Conservation (phyloP, 2,329 filamentous ascomycete species). For the Aspergillus viridinutans region DNA sequence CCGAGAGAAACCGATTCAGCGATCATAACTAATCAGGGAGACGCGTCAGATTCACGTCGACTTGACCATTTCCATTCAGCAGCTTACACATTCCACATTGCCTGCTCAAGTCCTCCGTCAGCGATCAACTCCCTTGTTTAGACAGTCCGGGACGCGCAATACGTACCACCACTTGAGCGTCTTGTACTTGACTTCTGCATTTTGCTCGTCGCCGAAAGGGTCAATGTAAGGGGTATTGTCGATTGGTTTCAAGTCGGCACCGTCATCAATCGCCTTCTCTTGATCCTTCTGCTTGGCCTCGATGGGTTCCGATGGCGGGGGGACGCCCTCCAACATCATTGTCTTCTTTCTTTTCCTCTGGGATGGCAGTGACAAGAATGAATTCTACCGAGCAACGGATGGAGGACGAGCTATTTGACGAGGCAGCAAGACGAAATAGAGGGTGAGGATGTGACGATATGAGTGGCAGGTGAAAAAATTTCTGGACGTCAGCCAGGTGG, state of each 20-base stretch:
- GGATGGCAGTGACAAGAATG: background rate
- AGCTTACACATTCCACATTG: slow-evolving; percentile 35
- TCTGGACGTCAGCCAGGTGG: background rate
- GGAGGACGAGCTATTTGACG: background rate
- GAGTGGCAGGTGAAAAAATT: background rate
- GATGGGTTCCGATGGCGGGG: slow-evolving; percentile 6
- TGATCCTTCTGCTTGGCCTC: slow-evolving; percentile 9
- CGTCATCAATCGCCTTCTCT: slow-evolving; percentile 4
- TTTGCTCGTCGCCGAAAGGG: slow-evolving; percentile 31
- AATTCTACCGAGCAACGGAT: background rate
- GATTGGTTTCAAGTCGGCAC: slow-evolving; percentile 11
- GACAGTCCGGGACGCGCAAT: background rate
- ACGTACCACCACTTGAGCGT: slow-evolving; percentile 41
- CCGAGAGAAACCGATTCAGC: slow-evolving; percentile 55
- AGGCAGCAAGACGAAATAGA: background rate
- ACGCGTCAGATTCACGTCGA: background rate
- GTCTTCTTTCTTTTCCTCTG: background rate
- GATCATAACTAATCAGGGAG: slow-evolving; percentile 43
- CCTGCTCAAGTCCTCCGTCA: slow-evolving; percentile 18
- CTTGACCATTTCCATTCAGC: background rate
- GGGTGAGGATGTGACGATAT: background rate
- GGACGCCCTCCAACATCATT: slow-evolving; percentile 8
- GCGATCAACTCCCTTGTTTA: slow-evolving; percentile 30
- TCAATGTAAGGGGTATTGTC: slow-evolving; percentile 14
- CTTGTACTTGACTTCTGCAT: slow-evolving; percentile 44